phyloP scores from a whole-genome alignment of 169 alveolate genomes.

The Theileria equi region DNA sequence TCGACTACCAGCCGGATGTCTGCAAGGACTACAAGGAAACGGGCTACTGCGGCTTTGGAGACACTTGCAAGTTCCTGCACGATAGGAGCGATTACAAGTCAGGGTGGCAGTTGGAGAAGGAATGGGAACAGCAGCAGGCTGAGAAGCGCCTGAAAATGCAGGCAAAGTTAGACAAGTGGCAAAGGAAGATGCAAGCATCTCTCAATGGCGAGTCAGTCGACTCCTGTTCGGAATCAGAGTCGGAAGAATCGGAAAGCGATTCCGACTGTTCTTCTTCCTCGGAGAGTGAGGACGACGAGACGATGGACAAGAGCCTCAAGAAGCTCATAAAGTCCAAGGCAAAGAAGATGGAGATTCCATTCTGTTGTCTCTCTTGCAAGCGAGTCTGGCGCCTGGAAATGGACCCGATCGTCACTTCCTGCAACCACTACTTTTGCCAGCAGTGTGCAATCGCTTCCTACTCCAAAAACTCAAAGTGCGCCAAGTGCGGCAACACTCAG shows the following conservation, averaged over 20 bases:
- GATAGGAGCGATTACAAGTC: slow-evolving; percentile 94
- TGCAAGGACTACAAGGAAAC: slow-evolving; percentile 97
- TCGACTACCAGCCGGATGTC: slow-evolving; percentile 94
- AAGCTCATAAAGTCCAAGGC: slow-evolving; percentile 36
- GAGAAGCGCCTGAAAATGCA: slow-evolving; percentile 74
- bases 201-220: slow-evolving; percentile 47
- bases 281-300: slow-evolving; percentile 27
- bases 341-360: slow-evolving; percentile 64
- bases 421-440: slow-evolving; percentile 93
- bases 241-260: slow-evolving; percentile 39
- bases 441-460: slow-evolving; percentile 85
- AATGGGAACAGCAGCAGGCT: slow-evolving; percentile 85
- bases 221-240: slow-evolving; percentile 47
- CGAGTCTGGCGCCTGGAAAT: slow-evolving; percentile 73
- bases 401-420: slow-evolving; percentile 88
- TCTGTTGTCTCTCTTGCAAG: slow-evolving; percentile 82
- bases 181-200: slow-evolving; percentile 61
- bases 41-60: slow-evolving; percentile 98
- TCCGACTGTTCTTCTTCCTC: slow-evolving; percentile 14
- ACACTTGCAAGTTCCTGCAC: slow-evolving; percentile 94
- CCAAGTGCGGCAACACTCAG: slow-evolving; percentile 79
- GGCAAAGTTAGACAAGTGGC: slow-evolving; percentile 70
- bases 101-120: slow-evolving; percentile 94
- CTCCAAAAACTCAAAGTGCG: slow-evolving; percentile 78
- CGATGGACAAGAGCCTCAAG: slow-evolving; percentile 26